Percentiles rank a stretch among this genome's conserved stretches.
Evolutionary conservation across 495 filamentous ascomycete species (phyloP).

Genomic region (Thermothielavioides terrestris): DNA sequence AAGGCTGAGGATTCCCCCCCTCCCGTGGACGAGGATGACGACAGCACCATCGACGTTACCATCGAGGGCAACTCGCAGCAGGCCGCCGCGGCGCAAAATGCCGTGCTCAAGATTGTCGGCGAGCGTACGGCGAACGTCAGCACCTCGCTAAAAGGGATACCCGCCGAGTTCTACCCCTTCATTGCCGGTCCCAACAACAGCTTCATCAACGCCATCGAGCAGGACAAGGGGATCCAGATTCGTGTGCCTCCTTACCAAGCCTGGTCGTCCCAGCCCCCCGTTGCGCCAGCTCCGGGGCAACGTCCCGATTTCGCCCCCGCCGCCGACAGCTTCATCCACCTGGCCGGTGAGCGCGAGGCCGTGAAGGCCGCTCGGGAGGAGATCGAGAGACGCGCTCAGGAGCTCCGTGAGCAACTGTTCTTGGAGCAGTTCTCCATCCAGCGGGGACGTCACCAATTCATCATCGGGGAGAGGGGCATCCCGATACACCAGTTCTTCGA

Average conservation of each 20-base stretch:
- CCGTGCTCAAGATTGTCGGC: conserved; percentile 74
- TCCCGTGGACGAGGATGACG: conserved; percentile 71
- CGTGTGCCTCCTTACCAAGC: conserved; percentile 73
- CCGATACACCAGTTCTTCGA: conserved; percentile 77
- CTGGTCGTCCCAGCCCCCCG: conserved; percentile 61
- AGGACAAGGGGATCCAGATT: conserved; percentile 54
- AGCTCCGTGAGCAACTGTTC: conserved; percentile 60
- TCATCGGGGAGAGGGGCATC: conserved; percentile 70
- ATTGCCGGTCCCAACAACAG: conserved; percentile 74
- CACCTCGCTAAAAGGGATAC: conserved; percentile 67
- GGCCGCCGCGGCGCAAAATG: conserved; percentile 68
- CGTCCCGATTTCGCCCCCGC: conserved; percentile 58
- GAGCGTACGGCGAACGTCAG: conserved; percentile 77
- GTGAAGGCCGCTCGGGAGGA: conserved; percentile 70
- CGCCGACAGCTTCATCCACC: conserved; percentile 60
- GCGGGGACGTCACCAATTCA: conserved; percentile 78
- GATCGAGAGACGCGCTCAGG: conserved; percentile 65
- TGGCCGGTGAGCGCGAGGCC: conserved; percentile 77
- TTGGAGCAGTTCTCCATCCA: conserved; percentile 66
- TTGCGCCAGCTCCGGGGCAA: conserved; percentile 52
- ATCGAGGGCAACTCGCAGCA: conserved; percentile 87
- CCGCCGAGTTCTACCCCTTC: conserved; percentile 91
- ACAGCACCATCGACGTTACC: conserved; percentile 68
- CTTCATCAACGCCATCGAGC: conserved; percentile 57
- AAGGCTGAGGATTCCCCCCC: conserved; percentile 54